phyloP scores from a whole-genome alignment of 345 rosid species.

The Melaleuca quinquenervia region DNA sequence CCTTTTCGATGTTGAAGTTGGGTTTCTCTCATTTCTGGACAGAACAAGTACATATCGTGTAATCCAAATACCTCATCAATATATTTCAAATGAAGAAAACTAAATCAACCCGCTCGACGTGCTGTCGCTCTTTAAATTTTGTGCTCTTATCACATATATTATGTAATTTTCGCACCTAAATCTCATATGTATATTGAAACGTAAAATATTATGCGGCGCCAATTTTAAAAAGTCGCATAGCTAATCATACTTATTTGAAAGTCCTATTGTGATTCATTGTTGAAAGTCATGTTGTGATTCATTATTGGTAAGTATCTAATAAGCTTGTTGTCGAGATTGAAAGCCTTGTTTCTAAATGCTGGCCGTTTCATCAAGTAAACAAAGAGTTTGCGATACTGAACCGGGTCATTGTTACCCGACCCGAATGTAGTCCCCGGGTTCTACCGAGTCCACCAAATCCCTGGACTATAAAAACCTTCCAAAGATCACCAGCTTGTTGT shows the following conservation, averaged over 20 bases:
- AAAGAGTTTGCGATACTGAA: neutral
- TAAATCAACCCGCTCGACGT: rapidly evolving
- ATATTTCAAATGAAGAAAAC: neutral
- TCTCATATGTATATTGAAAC: too few species aligned
- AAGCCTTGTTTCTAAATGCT: neutral
- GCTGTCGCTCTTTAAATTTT: rapidly evolving
- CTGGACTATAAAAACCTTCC: neutral
- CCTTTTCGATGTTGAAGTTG: too few species aligned
- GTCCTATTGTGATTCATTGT: neutral
- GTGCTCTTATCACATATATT: rapidly evolving
- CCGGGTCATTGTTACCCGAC: neutral
- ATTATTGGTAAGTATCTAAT: neutral
- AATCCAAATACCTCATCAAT: neutral
- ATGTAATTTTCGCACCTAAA: rapidly evolving
- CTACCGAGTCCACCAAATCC: neutral
- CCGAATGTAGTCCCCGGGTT: neutral
- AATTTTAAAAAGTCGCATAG: neutral
- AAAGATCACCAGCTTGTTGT: rapidly evolving
- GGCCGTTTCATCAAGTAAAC: neutral
- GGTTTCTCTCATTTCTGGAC: too few species aligned
- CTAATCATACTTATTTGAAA: rapidly evolving
- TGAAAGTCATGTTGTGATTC: too few species aligned
- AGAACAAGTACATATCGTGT: neutral
- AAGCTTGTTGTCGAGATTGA: neutral
- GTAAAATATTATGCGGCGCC: rapidly evolving